Evolutionary conservation across 768 basidiomycete genomes (phyloP).

Genomic region (Auriscalpium vulgare): DNA sequence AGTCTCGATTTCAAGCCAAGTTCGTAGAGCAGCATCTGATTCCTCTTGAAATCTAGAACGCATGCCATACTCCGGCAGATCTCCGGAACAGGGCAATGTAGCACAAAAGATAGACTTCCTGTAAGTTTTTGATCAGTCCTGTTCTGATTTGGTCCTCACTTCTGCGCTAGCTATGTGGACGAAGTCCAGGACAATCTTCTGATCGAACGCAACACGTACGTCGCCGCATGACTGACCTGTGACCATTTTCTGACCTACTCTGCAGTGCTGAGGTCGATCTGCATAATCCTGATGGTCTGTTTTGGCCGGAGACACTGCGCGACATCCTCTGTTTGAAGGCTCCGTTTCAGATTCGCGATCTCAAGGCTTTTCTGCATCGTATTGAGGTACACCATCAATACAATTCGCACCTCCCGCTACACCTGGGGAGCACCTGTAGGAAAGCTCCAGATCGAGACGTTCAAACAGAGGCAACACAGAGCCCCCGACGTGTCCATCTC

Average conservation of each 20-base stretch:
- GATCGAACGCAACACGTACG: constrained; percentile 52
- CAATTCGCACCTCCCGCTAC: background rate
- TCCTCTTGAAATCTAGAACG: constrained; percentile 30
- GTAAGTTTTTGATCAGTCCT: constrained; percentile 27
- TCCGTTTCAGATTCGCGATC: constrained; percentile 60
- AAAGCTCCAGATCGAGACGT: constrained; percentile 8
- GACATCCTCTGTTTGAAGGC: constrained; percentile 62
- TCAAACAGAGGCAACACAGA: constrained; percentile 20
- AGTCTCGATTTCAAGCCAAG: constrained; percentile 1
- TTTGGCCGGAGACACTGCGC: constrained; percentile 76
- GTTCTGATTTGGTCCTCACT: background rate
- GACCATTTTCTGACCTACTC: background rate
- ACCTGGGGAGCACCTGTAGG: background rate
- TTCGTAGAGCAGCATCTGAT: constrained; percentile 6
- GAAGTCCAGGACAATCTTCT: constrained; percentile 63
- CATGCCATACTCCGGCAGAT: constrained; percentile 36
- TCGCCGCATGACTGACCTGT: background rate
- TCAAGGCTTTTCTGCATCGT: constrained; percentile 57
- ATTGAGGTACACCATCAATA: constrained; percentile 37
- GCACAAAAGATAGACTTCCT: constrained; percentile 43
- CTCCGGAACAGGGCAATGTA: constrained; percentile 20
- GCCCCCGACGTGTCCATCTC: constrained; percentile 40
- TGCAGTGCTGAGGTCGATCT: constrained; percentile 52
- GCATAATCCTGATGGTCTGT: constrained; percentile 59
- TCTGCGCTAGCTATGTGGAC: constrained; percentile 54